phyloP scores from a whole-genome alignment of 2,329 filamentous ascomycete genomes.

The Ophiosphaerella korrae region DNA sequence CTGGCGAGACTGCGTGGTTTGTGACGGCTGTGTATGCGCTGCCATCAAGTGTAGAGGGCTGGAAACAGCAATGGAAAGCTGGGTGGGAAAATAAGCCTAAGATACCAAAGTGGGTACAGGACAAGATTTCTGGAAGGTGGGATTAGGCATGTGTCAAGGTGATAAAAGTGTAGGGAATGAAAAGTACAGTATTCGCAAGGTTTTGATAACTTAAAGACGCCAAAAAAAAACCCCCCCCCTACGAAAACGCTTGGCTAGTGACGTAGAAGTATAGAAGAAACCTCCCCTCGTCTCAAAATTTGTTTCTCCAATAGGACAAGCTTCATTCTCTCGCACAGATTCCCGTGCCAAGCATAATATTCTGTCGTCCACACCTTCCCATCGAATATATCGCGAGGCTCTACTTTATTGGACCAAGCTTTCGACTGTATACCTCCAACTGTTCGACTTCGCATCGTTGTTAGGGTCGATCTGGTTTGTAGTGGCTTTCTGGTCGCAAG shows the following conservation, averaged over 20 bases:
- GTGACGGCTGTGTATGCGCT: conserved; percentile 74
- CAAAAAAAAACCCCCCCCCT: too few relatives aligned
- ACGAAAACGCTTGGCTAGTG: not conserved
- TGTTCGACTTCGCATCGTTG: too few relatives aligned
- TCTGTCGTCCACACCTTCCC: too few relatives aligned
- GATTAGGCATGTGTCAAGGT: conserved; percentile 6
- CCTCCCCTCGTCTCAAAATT: too few relatives aligned
- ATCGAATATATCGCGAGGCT: too few relatives aligned
- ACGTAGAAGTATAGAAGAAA: too few relatives aligned
- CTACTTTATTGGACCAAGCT: too few relatives aligned
- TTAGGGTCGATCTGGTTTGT: too few relatives aligned
- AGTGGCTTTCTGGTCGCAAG: too few relatives aligned
- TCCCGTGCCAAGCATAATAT: not conserved
- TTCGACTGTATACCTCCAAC: too few relatives aligned
- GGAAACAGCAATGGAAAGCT: conserved; percentile 47
- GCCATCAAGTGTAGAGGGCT: conserved; percentile 61
- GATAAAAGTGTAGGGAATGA: not conserved
- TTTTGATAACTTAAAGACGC: too few relatives aligned
- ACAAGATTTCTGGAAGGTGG: conserved; percentile 52
- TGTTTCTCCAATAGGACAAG: too few relatives aligned
- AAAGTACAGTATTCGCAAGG: conserved; percentile 4
- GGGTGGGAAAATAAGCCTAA: conserved; percentile 64
- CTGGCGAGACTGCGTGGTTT: conserved; percentile 68
- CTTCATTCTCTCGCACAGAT: conserved; percentile 1
- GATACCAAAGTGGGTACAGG: conserved; percentile 65